Base-by-base conservation (phyloP, 2,329 filamentous ascomycete species). In the Diaporthe destruens region DNA sequence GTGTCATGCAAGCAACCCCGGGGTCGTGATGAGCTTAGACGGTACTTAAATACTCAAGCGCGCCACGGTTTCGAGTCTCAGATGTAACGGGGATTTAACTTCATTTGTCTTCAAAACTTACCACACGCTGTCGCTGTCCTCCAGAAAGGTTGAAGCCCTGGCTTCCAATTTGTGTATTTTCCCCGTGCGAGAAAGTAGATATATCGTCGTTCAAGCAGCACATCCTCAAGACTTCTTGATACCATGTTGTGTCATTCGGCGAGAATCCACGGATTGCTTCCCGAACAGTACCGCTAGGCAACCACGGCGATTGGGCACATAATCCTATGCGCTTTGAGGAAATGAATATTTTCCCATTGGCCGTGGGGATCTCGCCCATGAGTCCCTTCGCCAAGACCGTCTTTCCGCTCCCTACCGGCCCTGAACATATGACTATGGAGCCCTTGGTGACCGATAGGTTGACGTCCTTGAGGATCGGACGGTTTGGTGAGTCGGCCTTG, bases 111-210 rank as follows among this genome's bases (percentile, higher is more conserved):
- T 18, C 6, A 20, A 7, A 1, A 55, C 53, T 55, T 12, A 55
- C 53, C 53, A 55, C 53, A 34, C 53, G 53, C 29, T 55, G 53
- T 34, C 53, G 29, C 53, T 55, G 53, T 1, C 53, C 53, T 34
- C 53, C 53, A 34, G 53, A 55, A 7, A 55, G 53, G 11, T 55
- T 55, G 0, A 55, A 34, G 5, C 53, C 53, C 29, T 29, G 29
- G 29, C 53, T 55, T 34, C 53, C 53, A 55, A 55, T 55, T 29
- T 55, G 53, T 20, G 53, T 55, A 20, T 34, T 7, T 3, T 55
- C 53, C n/a, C 53, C 53, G 11, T 34, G 8, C 29, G 53, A 16
- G n/a, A 55, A 5, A 7, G 29, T 5, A 0, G 16, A n/a, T 29
- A 55, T 55, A 7, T 55, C 53, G 6, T 55, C 53, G 6, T 3